Conservation (phyloP, 805 yeast species). For the Candida namnaoensis region DNA sequence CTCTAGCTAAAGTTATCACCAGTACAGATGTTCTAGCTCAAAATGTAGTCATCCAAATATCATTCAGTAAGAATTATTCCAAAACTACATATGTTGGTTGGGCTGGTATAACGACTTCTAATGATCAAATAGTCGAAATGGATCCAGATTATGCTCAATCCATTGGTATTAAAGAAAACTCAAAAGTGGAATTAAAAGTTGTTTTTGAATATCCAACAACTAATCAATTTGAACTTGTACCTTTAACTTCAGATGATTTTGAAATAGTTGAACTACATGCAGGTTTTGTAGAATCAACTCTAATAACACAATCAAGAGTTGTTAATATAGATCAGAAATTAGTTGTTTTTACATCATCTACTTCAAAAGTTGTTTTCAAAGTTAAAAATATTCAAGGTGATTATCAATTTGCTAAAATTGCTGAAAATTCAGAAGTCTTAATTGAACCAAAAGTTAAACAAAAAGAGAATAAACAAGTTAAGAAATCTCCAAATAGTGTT, state of each 20-base stretch:
- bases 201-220: conserved; percentile 44
- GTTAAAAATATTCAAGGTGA: conserved; percentile 39
- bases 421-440: conserved; percentile 60
- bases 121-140: conserved; percentile 36
- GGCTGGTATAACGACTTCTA: conserved; percentile 46
- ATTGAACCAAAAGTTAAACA: conserved; percentile 61
- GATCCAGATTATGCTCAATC: conserved; percentile 60
- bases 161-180: conserved; percentile 34
- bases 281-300: conserved; percentile 58
- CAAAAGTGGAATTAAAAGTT: conserved; percentile 32
- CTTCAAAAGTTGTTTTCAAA: conserved; percentile 47
- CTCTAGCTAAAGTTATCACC: conserved; percentile 34
- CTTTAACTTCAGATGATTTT: conserved; percentile 77
- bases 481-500: conserved; percentile 11
- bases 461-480: conserved; percentile 10
- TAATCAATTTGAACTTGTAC: conserved; percentile 65
- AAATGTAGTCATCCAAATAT: conserved; percentile 43
- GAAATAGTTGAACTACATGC: conserved; percentile 83
- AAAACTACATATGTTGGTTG: conserved; percentile 45
- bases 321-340: conserved; percentile 50
- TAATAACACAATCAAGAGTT: conserved; percentile 75
- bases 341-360: conserved; percentile 62
- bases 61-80: conserved; percentile 14
- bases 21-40: conserved; percentile 47
- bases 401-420: conserved; percentile 36